Evolutionary conservation across 257 asterid genomes (phyloP).

Genomic region (Rauvolfia tetraphylla): DNA sequence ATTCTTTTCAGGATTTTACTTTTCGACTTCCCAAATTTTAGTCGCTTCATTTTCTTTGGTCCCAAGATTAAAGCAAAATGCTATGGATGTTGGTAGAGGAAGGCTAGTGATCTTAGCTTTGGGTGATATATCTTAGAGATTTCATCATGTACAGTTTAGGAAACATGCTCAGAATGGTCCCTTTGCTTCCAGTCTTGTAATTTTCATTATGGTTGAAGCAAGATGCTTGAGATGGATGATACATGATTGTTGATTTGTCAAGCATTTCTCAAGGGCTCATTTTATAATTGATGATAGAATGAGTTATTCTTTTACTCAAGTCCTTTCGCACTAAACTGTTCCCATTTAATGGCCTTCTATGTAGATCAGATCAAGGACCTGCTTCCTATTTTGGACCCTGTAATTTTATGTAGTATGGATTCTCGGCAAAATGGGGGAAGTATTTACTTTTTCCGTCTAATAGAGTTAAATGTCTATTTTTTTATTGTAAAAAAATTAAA

Average conservation of each 20-base stretch:
- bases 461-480: no score
- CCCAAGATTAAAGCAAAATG: constrained; percentile 2
- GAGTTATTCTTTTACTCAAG: no score
- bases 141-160: constrained; percentile 68
- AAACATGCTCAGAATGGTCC: constrained; percentile 16
- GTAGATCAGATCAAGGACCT: no score
- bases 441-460: no score
- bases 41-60: constrained; percentile 28
- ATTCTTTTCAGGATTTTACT: constrained; percentile 16
- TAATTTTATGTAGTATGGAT: no score
- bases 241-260: neutral
- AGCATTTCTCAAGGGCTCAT: no score
- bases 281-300: no score
- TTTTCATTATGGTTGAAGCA: constrained; percentile 6
- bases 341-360: no score
- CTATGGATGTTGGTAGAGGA: constrained; percentile 11
- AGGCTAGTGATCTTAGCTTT: constrained; percentile 28
- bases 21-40: constrained; percentile 10
- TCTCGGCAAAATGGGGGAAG: no score
- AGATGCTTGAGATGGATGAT: constrained; percentile 5
- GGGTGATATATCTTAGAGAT: constrained; percentile 26
- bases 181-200: constrained; percentile 19
- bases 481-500: no score
- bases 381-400: no score
- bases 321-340: no score